phyloP scores from a whole-genome alignment of 345 rosid species.

The Hypericum perforatum region DNA sequence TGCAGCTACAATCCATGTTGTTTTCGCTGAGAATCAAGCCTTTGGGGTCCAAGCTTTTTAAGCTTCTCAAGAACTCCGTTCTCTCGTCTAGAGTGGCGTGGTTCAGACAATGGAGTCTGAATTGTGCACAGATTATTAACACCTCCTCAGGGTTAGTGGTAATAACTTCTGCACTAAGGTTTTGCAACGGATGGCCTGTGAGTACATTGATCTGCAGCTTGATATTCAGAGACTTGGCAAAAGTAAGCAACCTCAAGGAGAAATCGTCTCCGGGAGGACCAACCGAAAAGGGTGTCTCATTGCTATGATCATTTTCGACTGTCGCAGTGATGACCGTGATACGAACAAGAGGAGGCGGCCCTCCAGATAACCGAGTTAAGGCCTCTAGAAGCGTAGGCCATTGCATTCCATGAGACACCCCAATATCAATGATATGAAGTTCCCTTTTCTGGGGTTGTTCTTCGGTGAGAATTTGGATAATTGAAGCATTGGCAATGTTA shows the following conservation, averaged over 20 bases:
- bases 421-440: slow-evolving; percentile 79
- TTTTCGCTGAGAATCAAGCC: slow-evolving; percentile 67
- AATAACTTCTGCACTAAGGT: slow-evolving; percentile 29
- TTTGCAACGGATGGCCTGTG: slow-evolving; percentile 33
- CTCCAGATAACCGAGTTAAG: slow-evolving; percentile 49
- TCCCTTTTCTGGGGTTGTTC: slow-evolving; percentile 19
- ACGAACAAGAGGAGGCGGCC: slow-evolving; percentile 60
- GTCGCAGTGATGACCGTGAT: slow-evolving; percentile 46
- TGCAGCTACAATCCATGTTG: slow-evolving; percentile 50
- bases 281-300: slow-evolving; percentile 48
- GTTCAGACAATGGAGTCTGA: slow-evolving; percentile 59
- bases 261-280: slow-evolving; percentile 63
- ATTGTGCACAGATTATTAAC: slow-evolving; percentile 57
- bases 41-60: slow-evolving; percentile 40
- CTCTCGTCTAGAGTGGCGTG: slow-evolving; percentile 45
- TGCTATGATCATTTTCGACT: slow-evolving; percentile 22
- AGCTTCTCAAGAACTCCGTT: slow-evolving; percentile 34
- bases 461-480: slow-evolving; percentile 63
- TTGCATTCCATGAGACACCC: slow-evolving; percentile 90
- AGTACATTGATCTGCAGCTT: slow-evolving; percentile 48
- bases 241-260: slow-evolving; percentile 39
- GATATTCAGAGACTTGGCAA: slow-evolving; percentile 64
- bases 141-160: slow-evolving; percentile 40
- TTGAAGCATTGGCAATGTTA: slow-evolving; percentile 71
- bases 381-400: slow-evolving; percentile 91